Base-by-base conservation (phyloP, 768 basidiomycete genomes). In the Serendipita sp. region DNA sequence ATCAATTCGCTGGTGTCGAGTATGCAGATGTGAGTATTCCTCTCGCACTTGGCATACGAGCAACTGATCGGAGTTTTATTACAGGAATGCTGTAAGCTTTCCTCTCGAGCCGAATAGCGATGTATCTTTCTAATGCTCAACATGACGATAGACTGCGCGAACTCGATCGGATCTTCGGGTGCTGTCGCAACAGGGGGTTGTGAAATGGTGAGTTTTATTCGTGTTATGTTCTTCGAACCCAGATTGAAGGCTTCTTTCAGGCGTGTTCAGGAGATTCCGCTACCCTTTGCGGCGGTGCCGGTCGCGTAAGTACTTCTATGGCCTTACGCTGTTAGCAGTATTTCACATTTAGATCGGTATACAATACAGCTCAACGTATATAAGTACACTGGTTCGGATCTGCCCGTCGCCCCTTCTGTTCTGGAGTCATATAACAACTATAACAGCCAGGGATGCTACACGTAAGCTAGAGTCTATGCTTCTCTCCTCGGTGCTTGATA, bases 151-250 rank as follows among this genome's bases (percentile, higher is more conserved):
- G 82, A 76, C 69, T 87, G 85, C 68, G 81, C 75, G 27, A 70
- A 74, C 1, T 65, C 73, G 23, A 73, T 84, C 66, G 70, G 69
- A 33, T 79, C 81, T 65, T 77, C 75, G 11, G 80, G 80, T 16
- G 76, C 74, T 27, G 75, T 78, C 0, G 75, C 77, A 0, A 67
- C 79, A 0, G 72, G 76, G 1, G 82, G 81, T 52, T 91, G 88
- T 69, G 77, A 76, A 68, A 87, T 87, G 85, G 67, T 76, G 23
- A 87, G 86, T 72, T 2, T 86, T 85, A 13, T 83, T 85, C 13
- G 37, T 13, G 13, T 40, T 13, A 5, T 6, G 6, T 40, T 13
- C 37, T 40, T 6, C 13, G 37, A 5, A 5, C 13, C 13, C 6
- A 40, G 37, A 13, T 40, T 64, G 8, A 29, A 36, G 15, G 6